Base-by-base conservation (phyloP, 805 yeast species). In the Saturnispora ahearnii region DNA sequence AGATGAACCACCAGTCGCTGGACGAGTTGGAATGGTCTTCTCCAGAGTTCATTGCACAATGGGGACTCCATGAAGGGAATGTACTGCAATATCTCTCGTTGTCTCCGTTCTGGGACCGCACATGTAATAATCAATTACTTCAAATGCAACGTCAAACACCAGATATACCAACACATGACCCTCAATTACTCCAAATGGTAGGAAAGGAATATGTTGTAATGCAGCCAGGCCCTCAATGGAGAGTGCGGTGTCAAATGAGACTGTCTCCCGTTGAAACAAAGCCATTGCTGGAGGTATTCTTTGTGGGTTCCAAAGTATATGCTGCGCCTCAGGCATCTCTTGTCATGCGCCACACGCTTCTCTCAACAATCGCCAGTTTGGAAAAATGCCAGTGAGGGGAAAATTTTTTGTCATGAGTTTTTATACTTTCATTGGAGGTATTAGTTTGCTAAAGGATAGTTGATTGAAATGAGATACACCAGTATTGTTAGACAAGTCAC, bases 21-120 rank as follows among this genome's bases (percentile, higher is more conserved):
- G 97, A 90, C 62, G 97, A 91, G 60, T 74, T 93, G 40, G 98
- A 90, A 64, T 93, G 99, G 99, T 79, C 90, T 56, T 84, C 93
- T 3, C 98, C 99, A 1, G 99, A 93, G 65, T 93, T 96, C 95
- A 88, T 93, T 55, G 96, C 89, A 62, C 78, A 82, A 48, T 82
- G 81, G 63, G 97, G 96, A 0, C 76, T 93, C 24, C 75, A 89
- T 42, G 85, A 95, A 0, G 95, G 82, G 48, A 93, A 90, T 62
- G 96, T 93, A 1, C 74, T 93, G 21, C 98, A 93, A 52, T 93
- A 93, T 67, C 90, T 93, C 61, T 73, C 96, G 4, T 87, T 87
- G 58, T 87, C 96, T 2, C 99, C 99, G 1, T 95, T 91, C 68
- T 93, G 86, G 63, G 97, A 91, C 63, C 76, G 97, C 56, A 81